Evolutionary conservation across 495 filamentous ascomycete species (phyloP), one percentile per base, ranked within the genome.

Genomic region (Penicillium ochrochloron): DNA sequence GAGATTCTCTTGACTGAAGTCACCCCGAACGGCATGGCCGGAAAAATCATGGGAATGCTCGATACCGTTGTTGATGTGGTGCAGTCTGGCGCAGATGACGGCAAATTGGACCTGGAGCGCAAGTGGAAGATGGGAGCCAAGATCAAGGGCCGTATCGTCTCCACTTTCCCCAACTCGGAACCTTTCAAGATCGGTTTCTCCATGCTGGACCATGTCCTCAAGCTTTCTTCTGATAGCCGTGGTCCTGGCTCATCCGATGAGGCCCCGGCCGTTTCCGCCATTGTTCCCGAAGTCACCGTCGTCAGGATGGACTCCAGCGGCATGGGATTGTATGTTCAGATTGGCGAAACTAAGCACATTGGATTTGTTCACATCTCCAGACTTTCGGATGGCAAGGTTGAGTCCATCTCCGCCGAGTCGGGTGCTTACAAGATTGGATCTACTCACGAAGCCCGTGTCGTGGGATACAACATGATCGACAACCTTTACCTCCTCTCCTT

Each of bases 331-430:
- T 96, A 94, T 68, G 83, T 94, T 7, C 87, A 96, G 72, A 78
- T 96, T 42, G 92, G 92, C 14, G 81, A 91, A 11, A 80, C 87
- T 44, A 88, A 86, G 34, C 82, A 94, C 48, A 78, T 87, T 44
- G 94, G 93, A 39, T 98, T 95, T 75, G 92, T 95, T 12, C 95
- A 99, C 75, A 96, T 98, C 52, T 98, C 95, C 0, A 86, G 89
- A 61, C 83, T 99, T 60, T 88, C 92, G 37, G 93, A 99, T 75
- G 88, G 87, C 37, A 96, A 92, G 75, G 83, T 96, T 58, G 95
- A 97, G 70, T 84, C 81, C 6, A 82, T 97, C 10, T 89, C 90
- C 3, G 84, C 91, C 60, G 81, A 84, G n/a, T 84, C 84, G 21
- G 95, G 95, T 1, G 79, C 87, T 1, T 97, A 89, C 78, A 90